Evolutionary conservation across 768 basidiomycete genomes (phyloP).

Genomic region (Imleria badia): DNA sequence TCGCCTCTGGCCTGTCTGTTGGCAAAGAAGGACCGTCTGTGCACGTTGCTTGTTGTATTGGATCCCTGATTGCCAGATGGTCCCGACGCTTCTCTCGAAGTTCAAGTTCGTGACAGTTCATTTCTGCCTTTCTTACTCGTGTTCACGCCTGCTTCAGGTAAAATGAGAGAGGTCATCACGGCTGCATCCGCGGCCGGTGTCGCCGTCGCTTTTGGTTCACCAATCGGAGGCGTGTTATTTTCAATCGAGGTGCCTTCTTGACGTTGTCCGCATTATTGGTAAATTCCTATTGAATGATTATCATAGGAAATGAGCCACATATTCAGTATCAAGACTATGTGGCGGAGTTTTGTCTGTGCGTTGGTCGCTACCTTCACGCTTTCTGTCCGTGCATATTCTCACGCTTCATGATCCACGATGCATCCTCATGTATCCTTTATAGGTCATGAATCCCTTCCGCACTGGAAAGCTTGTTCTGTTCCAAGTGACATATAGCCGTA

Average conservation of each 20-base stretch:
- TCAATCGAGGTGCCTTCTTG: conserved; percentile 80
- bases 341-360: conserved; percentile 97
- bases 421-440: conserved; percentile 21
- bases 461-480: conserved; percentile 98
- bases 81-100: conserved; percentile 84
- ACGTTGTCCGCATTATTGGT: neutral
- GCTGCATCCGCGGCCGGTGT: conserved; percentile 98
- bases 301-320: conserved; percentile 95
- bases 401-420: conserved; percentile 13
- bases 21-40: conserved; percentile 99
- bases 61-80: conserved; percentile 81
- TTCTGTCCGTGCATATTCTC: conserved; percentile 59
- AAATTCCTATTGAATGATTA: neutral
- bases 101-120: conserved; percentile 58
- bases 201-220: conserved; percentile 97
- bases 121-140: conserved; percentile 3
- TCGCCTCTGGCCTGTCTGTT: conserved; percentile 94
- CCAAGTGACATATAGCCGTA: conserved; percentile 95
- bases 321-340: conserved; percentile 98
- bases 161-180: conserved; percentile 88
- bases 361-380: conserved; percentile 95
- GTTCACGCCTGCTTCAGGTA: conserved; percentile 43
- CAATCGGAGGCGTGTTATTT: conserved; percentile 96
- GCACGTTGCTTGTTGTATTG: conserved; percentile 94
- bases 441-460: conserved; percentile 98